Conservation (phyloP, 2,329 filamentous ascomycete genomes). For the Fusarium scirpi region DNA sequence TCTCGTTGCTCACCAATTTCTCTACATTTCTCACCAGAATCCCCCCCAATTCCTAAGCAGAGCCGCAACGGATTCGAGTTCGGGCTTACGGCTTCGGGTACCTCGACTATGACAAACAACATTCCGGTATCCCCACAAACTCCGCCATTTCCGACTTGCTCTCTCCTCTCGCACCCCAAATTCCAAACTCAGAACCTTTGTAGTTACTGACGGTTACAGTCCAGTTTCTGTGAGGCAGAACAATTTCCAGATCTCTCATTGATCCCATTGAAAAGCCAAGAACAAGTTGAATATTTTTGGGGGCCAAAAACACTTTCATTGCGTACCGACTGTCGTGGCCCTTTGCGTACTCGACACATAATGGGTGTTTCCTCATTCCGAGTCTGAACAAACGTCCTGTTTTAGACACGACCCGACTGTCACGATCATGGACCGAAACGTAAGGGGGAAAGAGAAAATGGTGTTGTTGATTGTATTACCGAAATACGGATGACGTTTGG, state of each 20-base stretch:
- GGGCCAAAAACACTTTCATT: constrained; percentile 29
- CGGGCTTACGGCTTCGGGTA: constrained; percentile 35
- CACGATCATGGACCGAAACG: constrained; percentile 28
- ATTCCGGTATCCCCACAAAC: constrained; percentile 27
- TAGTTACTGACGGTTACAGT: constrained; percentile 20
- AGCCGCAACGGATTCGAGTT: constrained; percentile 31
- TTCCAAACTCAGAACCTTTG: constrained; percentile 27
- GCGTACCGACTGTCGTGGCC: constrained; percentile 43
- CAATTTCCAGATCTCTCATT: constrained; percentile 37
- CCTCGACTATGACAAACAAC: constrained; percentile 37
- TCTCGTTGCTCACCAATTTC: neutral
- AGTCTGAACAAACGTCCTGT: constrained; percentile 13
- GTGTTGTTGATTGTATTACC: constrained; percentile 27
- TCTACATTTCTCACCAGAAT: constrained; percentile 4
- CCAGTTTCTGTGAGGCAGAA: constrained; percentile 34
- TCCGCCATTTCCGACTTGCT: constrained; percentile 29
- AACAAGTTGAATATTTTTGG: constrained; percentile 19
- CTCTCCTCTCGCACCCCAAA: constrained; percentile 19
- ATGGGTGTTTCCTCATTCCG: constrained; percentile 8
- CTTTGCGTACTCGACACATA: constrained; percentile 17
- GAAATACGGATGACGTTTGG: constrained; percentile 35
- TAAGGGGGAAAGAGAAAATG: constrained; percentile 21
- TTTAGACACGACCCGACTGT: neutral
- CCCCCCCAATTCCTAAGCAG: constrained; percentile 17
- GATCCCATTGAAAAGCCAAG: constrained; percentile 15